Percentiles rank a stretch among this genome's conserved stretches.
phyloP scores from a whole-genome alignment of 345 rosid genomes.

The Camelina neglecta region DNA sequence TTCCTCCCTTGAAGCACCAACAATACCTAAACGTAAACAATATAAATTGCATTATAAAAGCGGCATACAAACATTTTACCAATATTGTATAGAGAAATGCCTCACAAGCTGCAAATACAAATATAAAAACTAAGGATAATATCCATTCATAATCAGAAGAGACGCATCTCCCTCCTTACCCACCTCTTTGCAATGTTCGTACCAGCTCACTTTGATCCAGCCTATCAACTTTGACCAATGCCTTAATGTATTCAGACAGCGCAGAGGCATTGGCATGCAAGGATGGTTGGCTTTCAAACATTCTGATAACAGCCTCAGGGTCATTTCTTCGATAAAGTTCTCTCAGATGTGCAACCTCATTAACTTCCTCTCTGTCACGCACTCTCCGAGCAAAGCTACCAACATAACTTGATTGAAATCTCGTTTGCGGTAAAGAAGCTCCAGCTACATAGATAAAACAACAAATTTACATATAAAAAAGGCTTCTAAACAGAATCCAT shows the following conservation, averaged over 20 bases:
- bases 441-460: slow-evolving; percentile 18
- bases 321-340: slow-evolving; percentile 80
- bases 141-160: not conserved
- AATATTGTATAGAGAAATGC: not conserved
- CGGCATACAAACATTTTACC: not conserved
- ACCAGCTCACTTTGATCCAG: slow-evolving; percentile 81
- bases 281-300: slow-evolving; percentile 82
- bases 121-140: not conserved
- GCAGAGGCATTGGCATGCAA: slow-evolving; percentile 71
- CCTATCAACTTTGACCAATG: slow-evolving; percentile 87
- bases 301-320: slow-evolving; percentile 84
- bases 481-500: not conserved
- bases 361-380: slow-evolving; percentile 76
- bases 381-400: slow-evolving; percentile 77
- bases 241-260: slow-evolving; percentile 81
- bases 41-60: not conserved
- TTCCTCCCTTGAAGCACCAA: slow-evolving; percentile 68
- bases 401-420: slow-evolving; percentile 73
- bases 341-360: slow-evolving; percentile 69
- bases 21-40: slow-evolving; percentile 31
- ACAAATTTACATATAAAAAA: slow-evolving; percentile 8
- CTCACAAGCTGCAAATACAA: not conserved
- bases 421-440: slow-evolving; percentile 42
- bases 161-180: slow-evolving; percentile 11
- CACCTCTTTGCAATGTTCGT: slow-evolving; percentile 86